Evolutionary conservation across 176 grass and related monocot species (phyloP), one percentile per base, ranked within the genome.

Genomic region (Eleusine coracana): DNA sequence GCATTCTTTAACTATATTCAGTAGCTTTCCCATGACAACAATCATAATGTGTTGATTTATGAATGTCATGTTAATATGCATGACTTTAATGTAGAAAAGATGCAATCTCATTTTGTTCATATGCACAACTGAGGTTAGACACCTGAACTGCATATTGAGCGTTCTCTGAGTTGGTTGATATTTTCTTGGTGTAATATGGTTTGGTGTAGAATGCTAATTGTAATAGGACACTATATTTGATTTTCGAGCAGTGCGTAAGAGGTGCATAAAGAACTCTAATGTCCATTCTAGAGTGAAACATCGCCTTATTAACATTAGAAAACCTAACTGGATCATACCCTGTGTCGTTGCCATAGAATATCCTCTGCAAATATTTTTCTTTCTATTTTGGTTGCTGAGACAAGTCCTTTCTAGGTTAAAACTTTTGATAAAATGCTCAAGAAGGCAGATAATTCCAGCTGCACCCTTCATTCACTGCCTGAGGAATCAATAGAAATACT

Each of bases 371-470:
- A 39, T 82, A 4, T 59, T 75, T 21, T 56, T 72, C 13, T 73
- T 45, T 74, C 59, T 48, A 40, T 55, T 58, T 79, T 9, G 16
- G 61, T 85, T 80, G 9, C 81, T 86, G 64, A 59, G 17, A 40
- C 65, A 78, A 84, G 77, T 86, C 29, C 61, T 75, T 40, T 67
- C 15, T 74, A 98, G 96, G 83, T 90, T 61, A 95, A 91, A 81
- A 83, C 42, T 70, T 98, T 98, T 55, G 88, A 91, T 39, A 91
- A 87, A 85, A 91, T 95, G 92, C 92, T 95, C 65, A 84, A 81
- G 75, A 95, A 98, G 75, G 87, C 89, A 31, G 92, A 93, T 34
- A 86, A 88, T 91, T 88, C 75, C 84, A 89, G 75, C 62, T 93
- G 89, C 81, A 70, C 1, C 75, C 62, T 93, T 54, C 88, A 70